A percentile compares a stretch with the other conserved stretches of the same genome.
Evolutionary conservation across 768 basidiomycete species (phyloP).

Genomic region (Leucosporidium scottii): DNA sequence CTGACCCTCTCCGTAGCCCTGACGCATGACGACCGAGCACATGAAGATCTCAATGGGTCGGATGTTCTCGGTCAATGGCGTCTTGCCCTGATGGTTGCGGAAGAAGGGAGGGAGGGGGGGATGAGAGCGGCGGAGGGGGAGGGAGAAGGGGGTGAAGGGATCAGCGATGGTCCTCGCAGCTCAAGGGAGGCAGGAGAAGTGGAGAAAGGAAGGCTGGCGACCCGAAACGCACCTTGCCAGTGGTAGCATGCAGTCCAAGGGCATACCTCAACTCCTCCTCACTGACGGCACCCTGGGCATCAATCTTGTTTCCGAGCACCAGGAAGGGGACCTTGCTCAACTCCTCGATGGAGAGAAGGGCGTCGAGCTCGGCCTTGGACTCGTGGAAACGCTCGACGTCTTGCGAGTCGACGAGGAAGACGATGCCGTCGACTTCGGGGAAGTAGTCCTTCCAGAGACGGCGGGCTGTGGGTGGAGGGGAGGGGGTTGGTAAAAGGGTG

Average conservation of each 20-base stretch:
- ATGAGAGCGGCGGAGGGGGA: background rate
- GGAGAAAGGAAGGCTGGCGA: background rate
- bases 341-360: slow-evolving; percentile 89
- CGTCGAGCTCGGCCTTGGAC: slow-evolving; percentile 94
- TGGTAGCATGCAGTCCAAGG: slow-evolving; percentile 96
- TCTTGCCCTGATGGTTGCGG: slow-evolving; percentile 65
- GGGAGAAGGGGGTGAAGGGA: background rate
- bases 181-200: too few relatives aligned
- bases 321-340: slow-evolving; percentile 95
- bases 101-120: background rate
- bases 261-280: slow-evolving; percentile 96
- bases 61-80: slow-evolving; percentile 81
- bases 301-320: slow-evolving; percentile 98
- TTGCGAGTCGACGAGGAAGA: slow-evolving; percentile 95
- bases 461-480: slow-evolving; percentile 54
- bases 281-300: slow-evolving; percentile 92
- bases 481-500: background rate
- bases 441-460: slow-evolving; percentile 99
- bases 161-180: background rate
- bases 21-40: slow-evolving; percentile 98
- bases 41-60: slow-evolving; percentile 99
- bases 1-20: slow-evolving; percentile 98
- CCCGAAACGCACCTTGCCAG: slow-evolving; percentile 80
- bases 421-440: slow-evolving; percentile 97
- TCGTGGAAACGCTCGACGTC: slow-evolving; percentile 95